Conservation (phyloP, 164 flowering plant species). For the Umbilicus rupestris region DNA sequence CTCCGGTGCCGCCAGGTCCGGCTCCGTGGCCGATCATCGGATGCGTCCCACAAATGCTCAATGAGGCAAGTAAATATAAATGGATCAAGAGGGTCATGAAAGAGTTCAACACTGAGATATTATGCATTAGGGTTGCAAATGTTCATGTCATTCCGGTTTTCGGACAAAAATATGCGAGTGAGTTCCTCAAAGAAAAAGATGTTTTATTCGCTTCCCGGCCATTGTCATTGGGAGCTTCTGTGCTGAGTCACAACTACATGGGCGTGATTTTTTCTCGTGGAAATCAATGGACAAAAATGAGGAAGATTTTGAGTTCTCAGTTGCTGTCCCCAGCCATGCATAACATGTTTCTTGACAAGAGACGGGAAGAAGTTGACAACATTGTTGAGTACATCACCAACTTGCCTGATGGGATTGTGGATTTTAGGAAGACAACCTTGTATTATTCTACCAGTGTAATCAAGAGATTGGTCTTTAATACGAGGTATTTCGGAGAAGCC, state of each 20-base stretch:
- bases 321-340: background rate
- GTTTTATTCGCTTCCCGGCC: conserved; percentile 1
- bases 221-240: background rate
- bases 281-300: conserved; percentile 9
- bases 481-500: no score
- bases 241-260: background rate
- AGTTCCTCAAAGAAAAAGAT: conserved; percentile 2
- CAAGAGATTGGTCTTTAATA: no score
- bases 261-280: background rate
- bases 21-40: background rate
- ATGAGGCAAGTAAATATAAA: background rate
- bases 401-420: no score
- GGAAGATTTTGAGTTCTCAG: background rate
- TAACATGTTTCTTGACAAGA: background rate
- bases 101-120: background rate
- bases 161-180: background rate
- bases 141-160: background rate
- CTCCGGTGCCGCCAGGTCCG: background rate
- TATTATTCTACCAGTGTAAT: no score
- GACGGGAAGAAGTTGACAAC: conserved; percentile 5
- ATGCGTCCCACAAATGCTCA: background rate
- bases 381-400: background rate
- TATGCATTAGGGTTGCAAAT: background rate
- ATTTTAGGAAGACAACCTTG: no score
- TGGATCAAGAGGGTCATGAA: background rate